Evolutionary conservation across 2,329 filamentous ascomycete genomes (phyloP).

Genomic region (Trichoderma endophyticum): DNA sequence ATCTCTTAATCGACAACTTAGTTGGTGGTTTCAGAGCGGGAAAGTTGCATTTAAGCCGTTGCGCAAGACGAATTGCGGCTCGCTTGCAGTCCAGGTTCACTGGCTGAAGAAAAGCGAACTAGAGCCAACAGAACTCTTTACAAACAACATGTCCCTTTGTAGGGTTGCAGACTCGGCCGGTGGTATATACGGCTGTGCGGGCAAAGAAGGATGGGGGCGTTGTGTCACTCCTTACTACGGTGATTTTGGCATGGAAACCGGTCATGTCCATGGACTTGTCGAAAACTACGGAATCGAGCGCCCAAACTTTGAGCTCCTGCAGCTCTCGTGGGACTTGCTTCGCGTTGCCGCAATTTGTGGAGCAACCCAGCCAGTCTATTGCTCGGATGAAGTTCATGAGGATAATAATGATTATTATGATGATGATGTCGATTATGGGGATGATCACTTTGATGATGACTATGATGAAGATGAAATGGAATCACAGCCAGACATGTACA

Average conservation of each 20-base stretch:
- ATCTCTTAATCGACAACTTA: background rate
- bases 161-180: no score
- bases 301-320: background rate
- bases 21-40: background rate
- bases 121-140: background rate
- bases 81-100: background rate
- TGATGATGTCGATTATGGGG: background rate
- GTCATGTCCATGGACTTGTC: fast-evolving
- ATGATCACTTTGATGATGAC: background rate
- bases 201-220: no score
- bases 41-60: background rate
- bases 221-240: background rate
- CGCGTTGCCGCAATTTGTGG: background rate
- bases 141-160: background rate
- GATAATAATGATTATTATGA: background rate
- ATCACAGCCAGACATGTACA: background rate
- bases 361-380: background rate
- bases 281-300: fast-evolving
- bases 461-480: background rate
- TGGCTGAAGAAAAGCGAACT: background rate
- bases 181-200: no score
- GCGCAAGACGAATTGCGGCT: background rate
- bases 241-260: background rate
- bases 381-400: fast-evolving
- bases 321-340: background rate